A percentile compares a stretch with the other conserved stretches of the same genome.
These are phyloP conservation scores for Fusarium ramigenum DNA, from an alignment of 2,329 filamentous ascomycete species.

Conservation along the genomic window DNA sequence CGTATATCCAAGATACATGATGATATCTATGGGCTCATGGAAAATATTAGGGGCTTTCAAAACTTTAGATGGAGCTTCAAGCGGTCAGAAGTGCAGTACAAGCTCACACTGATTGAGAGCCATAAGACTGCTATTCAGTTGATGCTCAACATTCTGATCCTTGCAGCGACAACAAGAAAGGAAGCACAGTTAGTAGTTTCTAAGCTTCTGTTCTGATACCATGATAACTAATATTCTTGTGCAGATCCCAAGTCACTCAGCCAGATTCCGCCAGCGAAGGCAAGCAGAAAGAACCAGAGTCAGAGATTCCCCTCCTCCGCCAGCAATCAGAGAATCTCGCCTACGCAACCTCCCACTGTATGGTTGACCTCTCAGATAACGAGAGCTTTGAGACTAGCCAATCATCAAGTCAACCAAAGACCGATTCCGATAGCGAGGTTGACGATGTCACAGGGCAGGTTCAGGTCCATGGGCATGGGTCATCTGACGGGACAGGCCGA, in stretches of 20 bases:
- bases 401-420: accelerated
- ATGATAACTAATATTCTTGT: too few relatives aligned
- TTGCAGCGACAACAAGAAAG: neutral
- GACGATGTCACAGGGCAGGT: too few relatives aligned
- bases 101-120: neutral
- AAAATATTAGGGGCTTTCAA: neutral
- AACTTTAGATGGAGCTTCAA: neutral
- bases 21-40: neutral
- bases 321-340: neutral
- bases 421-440: neutral
- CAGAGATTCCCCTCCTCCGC: neutral
- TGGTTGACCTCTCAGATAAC: neutral
- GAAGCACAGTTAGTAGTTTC: neutral
- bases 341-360: neutral
- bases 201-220: accelerated
- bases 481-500: neutral
- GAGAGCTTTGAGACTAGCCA: accelerated
- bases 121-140: neutral
- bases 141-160: neutral
- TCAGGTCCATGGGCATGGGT: too few relatives aligned
- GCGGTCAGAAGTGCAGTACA: neutral
- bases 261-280: accelerated
- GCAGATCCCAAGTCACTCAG: too few relatives aligned
- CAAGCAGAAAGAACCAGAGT: neutral
- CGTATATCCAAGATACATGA: neutral